These are phyloP conservation scores for Cicer cuneatum DNA, from an alignment of 306 rosid genomes.

Conservation along the genomic window DNA sequence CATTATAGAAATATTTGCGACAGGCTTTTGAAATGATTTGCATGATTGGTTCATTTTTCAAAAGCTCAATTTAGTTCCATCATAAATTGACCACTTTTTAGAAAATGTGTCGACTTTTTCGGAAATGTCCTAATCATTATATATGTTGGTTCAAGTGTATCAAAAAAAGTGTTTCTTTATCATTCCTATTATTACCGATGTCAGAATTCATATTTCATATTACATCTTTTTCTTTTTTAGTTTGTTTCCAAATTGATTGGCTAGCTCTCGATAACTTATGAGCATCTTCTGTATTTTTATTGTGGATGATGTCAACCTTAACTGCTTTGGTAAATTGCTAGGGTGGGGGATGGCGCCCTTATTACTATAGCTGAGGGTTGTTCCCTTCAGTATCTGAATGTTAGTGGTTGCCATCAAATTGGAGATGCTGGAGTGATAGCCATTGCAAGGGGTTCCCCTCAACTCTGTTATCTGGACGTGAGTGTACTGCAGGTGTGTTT, in stretches of 20 bases:
- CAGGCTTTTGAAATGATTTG: background rate
- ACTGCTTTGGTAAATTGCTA: constrained; percentile 41
- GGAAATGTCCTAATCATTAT: background rate
- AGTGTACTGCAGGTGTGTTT: constrained; percentile 87
- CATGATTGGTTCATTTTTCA: constrained; percentile 4
- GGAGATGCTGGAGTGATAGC: constrained; percentile 91
- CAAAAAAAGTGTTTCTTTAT: background rate
- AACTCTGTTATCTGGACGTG: constrained; percentile 72
- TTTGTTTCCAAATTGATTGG: background rate
- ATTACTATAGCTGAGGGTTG: constrained; percentile 77
- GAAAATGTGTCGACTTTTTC: background rate
- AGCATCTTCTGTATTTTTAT: constrained; percentile 11
- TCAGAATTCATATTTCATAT: background rate
- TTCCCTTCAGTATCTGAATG: constrained; percentile 79
- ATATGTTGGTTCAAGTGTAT: constrained; percentile 5
- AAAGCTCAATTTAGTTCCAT: background rate
- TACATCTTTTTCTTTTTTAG: constrained; percentile 7
- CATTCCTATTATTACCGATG: background rate
- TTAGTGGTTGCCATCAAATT: constrained; percentile 93
- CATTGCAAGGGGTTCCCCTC: constrained; percentile 89
- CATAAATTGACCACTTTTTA: background rate
- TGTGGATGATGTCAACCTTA: constrained; percentile 19
- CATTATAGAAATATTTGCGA: background rate
- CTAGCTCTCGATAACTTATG: constrained; percentile 26
- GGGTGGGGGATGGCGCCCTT: constrained; percentile 95